Conservation (phyloP, 768 basidiomycete species). For the Lentinula detonsa region DNA sequence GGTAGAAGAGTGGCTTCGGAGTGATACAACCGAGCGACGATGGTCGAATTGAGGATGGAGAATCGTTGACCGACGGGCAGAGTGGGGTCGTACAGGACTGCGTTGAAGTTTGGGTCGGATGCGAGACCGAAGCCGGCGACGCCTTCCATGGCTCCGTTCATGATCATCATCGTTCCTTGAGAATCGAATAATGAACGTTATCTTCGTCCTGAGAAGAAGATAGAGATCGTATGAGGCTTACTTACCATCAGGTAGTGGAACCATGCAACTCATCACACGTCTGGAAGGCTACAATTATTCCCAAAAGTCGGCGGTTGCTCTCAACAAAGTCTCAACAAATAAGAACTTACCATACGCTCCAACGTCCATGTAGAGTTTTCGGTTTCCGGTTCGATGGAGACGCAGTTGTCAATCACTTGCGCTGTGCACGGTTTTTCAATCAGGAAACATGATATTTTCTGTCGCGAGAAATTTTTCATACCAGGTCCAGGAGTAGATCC, state of each 20-base stretch:
- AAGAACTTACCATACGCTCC: slow-evolving; percentile 62
- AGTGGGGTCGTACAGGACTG: slow-evolving; percentile 66
- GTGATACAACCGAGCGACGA: slow-evolving; percentile 72
- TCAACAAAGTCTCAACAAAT: too few relatives aligned
- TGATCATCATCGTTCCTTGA: slow-evolving; percentile 63
- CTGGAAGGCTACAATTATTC: slow-evolving; percentile 44
- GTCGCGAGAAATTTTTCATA: slow-evolving; percentile 13
- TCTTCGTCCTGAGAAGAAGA: not conserved
- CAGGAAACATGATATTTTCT: not conserved
- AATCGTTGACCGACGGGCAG: slow-evolving; percentile 54
- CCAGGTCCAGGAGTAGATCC: slow-evolving; percentile 60
- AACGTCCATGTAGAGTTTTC: slow-evolving; percentile 58
- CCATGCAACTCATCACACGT: slow-evolving; percentile 73
- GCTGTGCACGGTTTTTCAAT: not conserved
- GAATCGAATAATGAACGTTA: not conserved
- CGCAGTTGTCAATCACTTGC: slow-evolving; percentile 61
- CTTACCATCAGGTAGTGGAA: slow-evolving; percentile 46
- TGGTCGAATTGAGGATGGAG: slow-evolving; percentile 61
- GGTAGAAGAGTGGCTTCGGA: slow-evolving; percentile 63
- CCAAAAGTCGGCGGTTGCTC: not conserved
- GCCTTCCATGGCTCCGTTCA: slow-evolving; percentile 70
- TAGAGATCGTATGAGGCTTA: slow-evolving; percentile 24
- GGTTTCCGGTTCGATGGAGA: slow-evolving; percentile 61
- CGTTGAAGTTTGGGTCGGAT: slow-evolving; percentile 53
- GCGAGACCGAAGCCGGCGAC: slow-evolving; percentile 72